These are phyloP conservation scores for Trichoderma afroharzianum DNA, from an alignment of 2,329 filamentous ascomycete species.

Conservation along the genomic window DNA sequence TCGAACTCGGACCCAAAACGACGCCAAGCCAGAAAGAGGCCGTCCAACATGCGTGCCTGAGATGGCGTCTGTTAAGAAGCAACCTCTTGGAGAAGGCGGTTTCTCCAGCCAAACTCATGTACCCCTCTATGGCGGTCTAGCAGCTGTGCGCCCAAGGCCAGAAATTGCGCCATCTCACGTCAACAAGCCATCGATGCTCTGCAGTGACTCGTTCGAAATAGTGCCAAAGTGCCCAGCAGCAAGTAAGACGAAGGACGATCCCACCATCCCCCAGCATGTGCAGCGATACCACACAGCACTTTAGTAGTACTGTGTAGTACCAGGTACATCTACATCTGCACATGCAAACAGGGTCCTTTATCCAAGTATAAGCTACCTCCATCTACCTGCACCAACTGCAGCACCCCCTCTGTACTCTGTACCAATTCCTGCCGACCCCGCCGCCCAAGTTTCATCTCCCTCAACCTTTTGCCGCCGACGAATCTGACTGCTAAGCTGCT, in stretches of 20 bases:
- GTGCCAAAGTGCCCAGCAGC: background rate
- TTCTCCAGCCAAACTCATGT: background rate
- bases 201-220: background rate
- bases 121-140: background rate
- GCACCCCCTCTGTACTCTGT: background rate
- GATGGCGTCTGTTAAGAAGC: background rate
- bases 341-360: background rate
- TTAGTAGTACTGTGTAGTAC: background rate
- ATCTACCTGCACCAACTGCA: background rate
- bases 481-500: slow-evolving; percentile 1
- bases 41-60: background rate
- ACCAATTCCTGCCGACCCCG: background rate
- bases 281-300: background rate
- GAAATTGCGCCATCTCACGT: slow-evolving; percentile 13
- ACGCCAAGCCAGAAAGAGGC: background rate
- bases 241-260: background rate
- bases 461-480: background rate
- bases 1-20: background rate
- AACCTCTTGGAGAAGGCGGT: background rate
- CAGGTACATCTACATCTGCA: background rate
- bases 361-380: background rate
- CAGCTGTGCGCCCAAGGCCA: background rate
- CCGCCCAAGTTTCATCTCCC: background rate
- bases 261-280: background rate
- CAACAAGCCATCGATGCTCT: background rate